Evolutionary conservation across 495 filamentous ascomycete genomes (phyloP).

Genomic region (Penicillium arizonense): DNA sequence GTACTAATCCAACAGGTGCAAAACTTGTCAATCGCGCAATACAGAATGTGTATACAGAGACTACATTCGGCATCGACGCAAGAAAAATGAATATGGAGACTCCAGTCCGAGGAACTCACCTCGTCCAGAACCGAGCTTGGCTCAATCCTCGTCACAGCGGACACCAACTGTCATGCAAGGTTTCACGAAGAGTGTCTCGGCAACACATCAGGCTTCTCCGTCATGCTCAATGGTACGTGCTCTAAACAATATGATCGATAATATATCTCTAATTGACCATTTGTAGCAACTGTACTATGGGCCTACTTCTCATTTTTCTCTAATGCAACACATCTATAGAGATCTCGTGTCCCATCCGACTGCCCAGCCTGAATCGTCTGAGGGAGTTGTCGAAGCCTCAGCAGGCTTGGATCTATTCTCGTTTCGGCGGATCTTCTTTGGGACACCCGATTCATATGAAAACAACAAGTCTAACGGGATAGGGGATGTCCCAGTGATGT

Average conservation of each 20-base stretch:
- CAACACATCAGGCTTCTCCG: slow-evolving; percentile 45
- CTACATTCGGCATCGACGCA: slow-evolving; percentile 39
- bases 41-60: slow-evolving; percentile 40
- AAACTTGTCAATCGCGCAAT: slow-evolving; percentile 37
- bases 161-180: slow-evolving; percentile 25
- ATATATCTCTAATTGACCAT: too few species aligned
- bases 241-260: too few species aligned
- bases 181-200: slow-evolving; percentile 42
- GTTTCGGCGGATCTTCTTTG: slow-evolving; percentile 46
- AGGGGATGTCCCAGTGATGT: slow-evolving; percentile 29
- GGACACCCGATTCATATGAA: slow-evolving; percentile 37
- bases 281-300: slow-evolving; percentile 43
- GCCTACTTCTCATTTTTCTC: slow-evolving; percentile 43
- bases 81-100: slow-evolving; percentile 26
- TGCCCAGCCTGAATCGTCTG: slow-evolving; percentile 21
- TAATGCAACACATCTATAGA: slow-evolving; percentile 45
- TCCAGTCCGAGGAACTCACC: slow-evolving; percentile 4
- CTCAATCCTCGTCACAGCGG: slow-evolving; percentile 13
- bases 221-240: slow-evolving; percentile 32
- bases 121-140: slow-evolving; percentile 10
- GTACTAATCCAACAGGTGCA: slow-evolving; percentile 22
- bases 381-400: slow-evolving; percentile 42
- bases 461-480: slow-evolving; percentile 3
- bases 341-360: slow-evolving; percentile 33
- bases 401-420: slow-evolving; percentile 45